Percentiles rank a stretch among this genome's conserved stretches.
phyloP scores from a whole-genome alignment of 148 eudicot species.

The Diospyros lotus region DNA sequence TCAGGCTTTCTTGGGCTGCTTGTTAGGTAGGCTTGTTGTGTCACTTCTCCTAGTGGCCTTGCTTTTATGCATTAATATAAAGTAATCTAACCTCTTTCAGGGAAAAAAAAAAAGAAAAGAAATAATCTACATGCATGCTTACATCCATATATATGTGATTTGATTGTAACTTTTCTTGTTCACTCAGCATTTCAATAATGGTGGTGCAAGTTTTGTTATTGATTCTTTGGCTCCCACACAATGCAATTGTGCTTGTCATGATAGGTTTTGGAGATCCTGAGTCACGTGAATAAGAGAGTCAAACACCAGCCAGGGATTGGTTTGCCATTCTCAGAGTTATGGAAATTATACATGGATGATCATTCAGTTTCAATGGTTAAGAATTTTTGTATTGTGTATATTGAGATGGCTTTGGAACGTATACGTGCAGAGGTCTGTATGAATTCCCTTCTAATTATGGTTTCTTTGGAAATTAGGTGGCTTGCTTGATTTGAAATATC shows the following conservation, averaged over 20 bases:
- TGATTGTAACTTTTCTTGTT: neutral
- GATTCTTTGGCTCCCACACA: slow-evolving; percentile 4
- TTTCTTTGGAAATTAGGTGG: neutral
- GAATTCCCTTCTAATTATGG: neutral
- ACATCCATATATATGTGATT: neutral
- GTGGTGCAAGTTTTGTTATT: neutral
- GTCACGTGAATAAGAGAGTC: slow-evolving; percentile 96
- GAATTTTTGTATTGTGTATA: slow-evolving; percentile 88
- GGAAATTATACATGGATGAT: slow-evolving; percentile 68
- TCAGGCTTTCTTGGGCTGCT: too few species aligned
- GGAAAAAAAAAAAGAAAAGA: too few species aligned
- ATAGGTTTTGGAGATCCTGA: slow-evolving; percentile 81
- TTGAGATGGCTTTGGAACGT: slow-evolving; percentile 96
- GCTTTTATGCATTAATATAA: too few species aligned
- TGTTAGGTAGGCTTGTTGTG: too few species aligned
- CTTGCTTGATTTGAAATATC: slow-evolving; percentile 6
- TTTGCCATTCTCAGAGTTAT: slow-evolving; percentile 72
- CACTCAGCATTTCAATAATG: neutral
- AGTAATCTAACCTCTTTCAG: too few species aligned
- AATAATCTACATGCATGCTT: too few species aligned
- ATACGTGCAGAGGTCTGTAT: slow-evolving; percentile 46
- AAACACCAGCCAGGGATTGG: slow-evolving; percentile 76
- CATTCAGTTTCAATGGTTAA: slow-evolving; percentile 70
- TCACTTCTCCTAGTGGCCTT: too few species aligned
- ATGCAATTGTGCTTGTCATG: slow-evolving; percentile 9